Conservation (phyloP, 345 rosid genomes). For the Microcos paniculata region DNA sequence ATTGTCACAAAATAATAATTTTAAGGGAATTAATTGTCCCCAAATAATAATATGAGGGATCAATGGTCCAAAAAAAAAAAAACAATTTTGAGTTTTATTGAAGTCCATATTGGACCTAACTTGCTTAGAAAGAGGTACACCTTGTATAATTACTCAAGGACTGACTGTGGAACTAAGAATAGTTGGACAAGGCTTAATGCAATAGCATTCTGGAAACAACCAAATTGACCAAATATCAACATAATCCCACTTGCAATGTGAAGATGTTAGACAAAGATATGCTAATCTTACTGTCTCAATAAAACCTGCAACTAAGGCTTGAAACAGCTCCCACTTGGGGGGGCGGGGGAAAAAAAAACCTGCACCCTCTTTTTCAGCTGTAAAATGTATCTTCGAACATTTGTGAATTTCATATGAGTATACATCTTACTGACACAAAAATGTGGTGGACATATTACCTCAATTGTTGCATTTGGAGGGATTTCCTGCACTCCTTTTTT, state of each 20-base stretch:
- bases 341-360: no score
- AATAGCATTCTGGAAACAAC: neutral
- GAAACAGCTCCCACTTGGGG: no score
- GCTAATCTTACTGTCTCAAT: neutral
- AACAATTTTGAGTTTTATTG: no score
- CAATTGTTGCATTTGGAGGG: slow-evolving; percentile 96
- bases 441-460: slow-evolving; percentile 38
- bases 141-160: neutral
- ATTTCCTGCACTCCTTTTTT: slow-evolving; percentile 96
- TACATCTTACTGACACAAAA: neutral
- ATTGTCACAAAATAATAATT: no score
- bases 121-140: neutral
- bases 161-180: neutral
- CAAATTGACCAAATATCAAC: neutral
- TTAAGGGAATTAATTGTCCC: no score
- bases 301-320: no score
- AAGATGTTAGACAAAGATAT: neutral
- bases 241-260: neutral
- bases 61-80: no score
- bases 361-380: no score
- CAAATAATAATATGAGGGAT: no score
- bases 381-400: no score
- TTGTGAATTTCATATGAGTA: no score
- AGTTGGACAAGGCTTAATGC: neutral
- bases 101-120: neutral